Percentiles rank a stretch among this genome's conserved stretches.
These are phyloP conservation scores for Cyberlindnera maclurae DNA, from an alignment of 805 yeast genomes.

Conservation along the genomic window DNA sequence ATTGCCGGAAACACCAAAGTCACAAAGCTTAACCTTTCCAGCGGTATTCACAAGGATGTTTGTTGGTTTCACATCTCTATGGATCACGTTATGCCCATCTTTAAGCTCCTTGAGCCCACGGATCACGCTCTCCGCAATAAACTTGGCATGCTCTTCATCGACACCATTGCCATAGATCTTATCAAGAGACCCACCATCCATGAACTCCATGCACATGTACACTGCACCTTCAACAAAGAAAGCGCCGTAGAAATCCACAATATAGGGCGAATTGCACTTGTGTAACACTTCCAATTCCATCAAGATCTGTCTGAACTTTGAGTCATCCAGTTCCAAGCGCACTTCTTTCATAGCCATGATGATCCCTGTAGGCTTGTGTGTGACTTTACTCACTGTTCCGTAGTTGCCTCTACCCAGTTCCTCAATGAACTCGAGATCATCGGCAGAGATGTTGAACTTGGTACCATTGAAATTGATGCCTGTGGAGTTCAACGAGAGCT, in stretches of 20 bases:
- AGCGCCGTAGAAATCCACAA: constrained; percentile 96
- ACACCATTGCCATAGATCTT: constrained; percentile 70
- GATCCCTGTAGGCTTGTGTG: constrained; percentile 88
- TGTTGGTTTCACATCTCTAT: constrained; percentile 95
- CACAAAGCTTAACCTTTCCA: constrained; percentile 91
- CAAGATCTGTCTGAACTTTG: constrained; percentile 87
- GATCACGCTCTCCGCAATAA: constrained; percentile 72
- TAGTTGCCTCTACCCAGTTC: constrained; percentile 95
- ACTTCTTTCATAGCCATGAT: constrained; percentile 98
- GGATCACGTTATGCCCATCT: constrained; percentile 87
- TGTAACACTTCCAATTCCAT: constrained; percentile 96
- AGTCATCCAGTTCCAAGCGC: constrained; percentile 83
- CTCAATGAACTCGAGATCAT: constrained; percentile 73
- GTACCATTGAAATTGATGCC: constrained; percentile 92
- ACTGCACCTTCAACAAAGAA: constrained; percentile 97
- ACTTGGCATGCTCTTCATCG: constrained; percentile 74
- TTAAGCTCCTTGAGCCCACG: constrained; percentile 77
- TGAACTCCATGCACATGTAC: constrained; percentile 95
- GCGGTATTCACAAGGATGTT: constrained; percentile 74
- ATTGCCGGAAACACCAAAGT: constrained; percentile 94
- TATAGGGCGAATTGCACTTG: constrained; percentile 81
- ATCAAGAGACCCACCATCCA: constrained; percentile 95
- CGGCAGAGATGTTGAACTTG: constrained; percentile 77
- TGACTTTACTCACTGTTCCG: constrained; percentile 89
- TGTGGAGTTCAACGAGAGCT: constrained; percentile 83